Conservation (phyloP, 768 basidiomycete species). For the Macrolepiota dolichaula region DNA sequence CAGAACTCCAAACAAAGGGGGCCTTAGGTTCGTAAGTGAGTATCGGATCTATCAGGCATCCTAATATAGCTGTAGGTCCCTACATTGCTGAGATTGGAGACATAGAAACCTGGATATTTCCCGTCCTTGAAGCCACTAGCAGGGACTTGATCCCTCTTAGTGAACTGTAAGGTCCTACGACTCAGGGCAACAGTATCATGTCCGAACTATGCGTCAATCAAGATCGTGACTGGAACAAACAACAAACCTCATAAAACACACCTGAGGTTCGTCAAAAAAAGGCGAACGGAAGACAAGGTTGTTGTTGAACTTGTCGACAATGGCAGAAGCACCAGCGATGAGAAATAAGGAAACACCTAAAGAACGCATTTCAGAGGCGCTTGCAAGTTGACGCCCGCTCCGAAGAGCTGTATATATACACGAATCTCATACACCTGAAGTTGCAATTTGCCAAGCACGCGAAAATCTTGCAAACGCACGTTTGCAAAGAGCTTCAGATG, state of each 20-base stretch:
- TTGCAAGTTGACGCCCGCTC: background rate
- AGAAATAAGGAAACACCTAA: constrained; percentile 8
- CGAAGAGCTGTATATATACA: background rate
- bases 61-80: too few relatives aligned
- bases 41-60: constrained; percentile 1
- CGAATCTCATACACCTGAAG: background rate
- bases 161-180: constrained; percentile 26
- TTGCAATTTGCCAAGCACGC: background rate
- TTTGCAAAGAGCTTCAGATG: background rate
- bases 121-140: constrained; percentile 38
- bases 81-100: constrained; percentile 46
- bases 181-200: constrained; percentile 33
- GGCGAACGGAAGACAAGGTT: constrained; percentile 41
- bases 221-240: background rate
- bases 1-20: constrained; percentile 43
- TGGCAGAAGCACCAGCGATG: constrained; percentile 14
- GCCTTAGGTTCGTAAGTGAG: background rate
- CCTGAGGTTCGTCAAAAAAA: constrained; percentile 30
- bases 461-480: background rate
- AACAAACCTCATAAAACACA: constrained; percentile 9
- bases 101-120: constrained; percentile 47
- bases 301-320: constrained; percentile 28
- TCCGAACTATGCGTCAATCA: constrained; percentile 26
- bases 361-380: background rate
- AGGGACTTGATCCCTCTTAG: constrained; percentile 30